These are phyloP conservation scores for Boletellus deceptivus DNA, from an alignment of 1,284 basidiomycete genomes.

Conservation along the genomic window DNA sequence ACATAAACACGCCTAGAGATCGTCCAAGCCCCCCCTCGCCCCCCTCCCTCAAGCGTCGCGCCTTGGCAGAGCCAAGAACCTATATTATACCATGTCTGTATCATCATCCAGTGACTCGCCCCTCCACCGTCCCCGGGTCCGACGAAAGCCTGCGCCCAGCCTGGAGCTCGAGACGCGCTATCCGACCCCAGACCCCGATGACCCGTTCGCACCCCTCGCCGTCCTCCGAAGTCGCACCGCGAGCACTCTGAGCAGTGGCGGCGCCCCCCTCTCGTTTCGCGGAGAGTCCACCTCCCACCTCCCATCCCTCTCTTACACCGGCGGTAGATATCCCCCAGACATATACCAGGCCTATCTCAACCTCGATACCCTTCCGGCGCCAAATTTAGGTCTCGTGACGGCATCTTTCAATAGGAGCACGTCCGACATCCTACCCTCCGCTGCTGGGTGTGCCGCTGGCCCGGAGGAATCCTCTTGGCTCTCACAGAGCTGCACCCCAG, in stretches of 20 bases:
- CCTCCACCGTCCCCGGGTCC: constrained; percentile 26
- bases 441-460: constrained; percentile 1
- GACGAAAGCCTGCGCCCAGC: constrained; percentile 34
- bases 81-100: constrained; percentile 32
- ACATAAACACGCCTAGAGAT: constrained; percentile 29
- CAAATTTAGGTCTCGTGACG: constrained; percentile 15
- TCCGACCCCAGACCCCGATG: constrained; percentile 32
- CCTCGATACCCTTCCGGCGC: constrained; percentile 12
- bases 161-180: constrained; percentile 33
- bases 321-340: constrained; percentile 33
- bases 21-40: constrained; percentile 4
- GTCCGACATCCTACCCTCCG: constrained; percentile 17
- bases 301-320: constrained; percentile 30
- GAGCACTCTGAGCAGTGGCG: constrained; percentile 30
- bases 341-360: constrained; percentile 30
- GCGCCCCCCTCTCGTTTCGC: constrained; percentile 31
- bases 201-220: constrained; percentile 33
- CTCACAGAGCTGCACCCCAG: constrained; percentile 7
- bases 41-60: constrained; percentile 15
- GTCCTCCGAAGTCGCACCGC: constrained; percentile 36
- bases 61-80: constrained; percentile 10
- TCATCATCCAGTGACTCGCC: constrained; percentile 24
- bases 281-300: constrained; percentile 35
- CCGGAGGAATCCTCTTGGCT: constrained; percentile 13
- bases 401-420: constrained; percentile 25